A percentile compares a stretch with the other conserved stretches of the same genome.
These are phyloP conservation scores for Tricholoma flavovirens DNA, from an alignment of 768 basidiomycete species.

Conservation along the genomic window DNA sequence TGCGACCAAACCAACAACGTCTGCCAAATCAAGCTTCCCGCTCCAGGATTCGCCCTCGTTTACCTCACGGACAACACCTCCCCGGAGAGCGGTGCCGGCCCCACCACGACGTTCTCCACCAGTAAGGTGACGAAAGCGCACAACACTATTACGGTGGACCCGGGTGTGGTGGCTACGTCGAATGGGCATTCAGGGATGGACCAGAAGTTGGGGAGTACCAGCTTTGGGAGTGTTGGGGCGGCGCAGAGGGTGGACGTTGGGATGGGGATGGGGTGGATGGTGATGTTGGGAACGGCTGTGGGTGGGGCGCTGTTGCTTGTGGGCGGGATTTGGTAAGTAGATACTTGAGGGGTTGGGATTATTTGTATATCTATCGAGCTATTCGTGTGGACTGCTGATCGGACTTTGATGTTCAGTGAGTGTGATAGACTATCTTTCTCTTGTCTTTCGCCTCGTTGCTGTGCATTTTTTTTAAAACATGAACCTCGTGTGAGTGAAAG, in stretches of 20 bases:
- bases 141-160: conserved; percentile 45
- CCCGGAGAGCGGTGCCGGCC: conserved; percentile 26
- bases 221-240: neutral
- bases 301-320: too few species aligned
- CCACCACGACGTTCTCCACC: conserved; percentile 43
- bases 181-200: conserved; percentile 40
- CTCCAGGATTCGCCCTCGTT: conserved; percentile 66
- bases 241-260: neutral
- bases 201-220: neutral
- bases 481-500: too few species aligned
- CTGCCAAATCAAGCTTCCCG: conserved; percentile 59
- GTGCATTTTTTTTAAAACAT: too few species aligned
- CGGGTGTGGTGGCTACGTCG: conserved; percentile 51
- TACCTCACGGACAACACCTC: conserved; percentile 47
- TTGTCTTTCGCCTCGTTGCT: too few species aligned
- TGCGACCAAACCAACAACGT: conserved; percentile 48
- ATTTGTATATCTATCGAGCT: too few species aligned
- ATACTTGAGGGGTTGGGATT: too few species aligned
- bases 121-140: conserved; percentile 42
- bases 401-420: too few species aligned
- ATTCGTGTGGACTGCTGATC: too few species aligned
- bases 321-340: too few species aligned
- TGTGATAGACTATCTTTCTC: too few species aligned
- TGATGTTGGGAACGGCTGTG: too few species aligned
- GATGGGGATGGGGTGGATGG: neutral